Conservation (phyloP, 306 rosid species). For the Lagenaria siceraria region DNA sequence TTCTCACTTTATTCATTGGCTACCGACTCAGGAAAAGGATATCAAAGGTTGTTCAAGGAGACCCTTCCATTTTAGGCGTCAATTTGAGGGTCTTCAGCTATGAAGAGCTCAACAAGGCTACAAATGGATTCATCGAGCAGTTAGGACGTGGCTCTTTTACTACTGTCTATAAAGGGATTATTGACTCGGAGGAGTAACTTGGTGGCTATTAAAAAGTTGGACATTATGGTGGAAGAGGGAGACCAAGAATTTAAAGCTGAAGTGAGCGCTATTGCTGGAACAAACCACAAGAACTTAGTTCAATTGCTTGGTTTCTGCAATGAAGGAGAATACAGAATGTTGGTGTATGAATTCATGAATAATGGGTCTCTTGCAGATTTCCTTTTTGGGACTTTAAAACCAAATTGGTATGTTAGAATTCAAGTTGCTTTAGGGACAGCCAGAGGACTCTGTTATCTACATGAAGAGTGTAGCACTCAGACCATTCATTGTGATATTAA, state of each 20-base stretch:
- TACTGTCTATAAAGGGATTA: slow-evolving; percentile 10
- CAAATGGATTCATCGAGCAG: neutral
- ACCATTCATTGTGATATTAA: slow-evolving; percentile 39
- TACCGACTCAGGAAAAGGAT: neutral
- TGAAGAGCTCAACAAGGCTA: neutral
- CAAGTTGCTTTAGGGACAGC: slow-evolving; percentile 13
- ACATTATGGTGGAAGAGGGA: slow-evolving; percentile 16
- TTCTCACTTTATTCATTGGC: slow-evolving; percentile 5
- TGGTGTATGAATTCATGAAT: slow-evolving; percentile 18
- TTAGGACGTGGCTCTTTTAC: neutral
- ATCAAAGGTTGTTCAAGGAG: neutral
- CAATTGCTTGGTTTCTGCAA: slow-evolving; percentile 12
- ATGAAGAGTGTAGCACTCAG: slow-evolving; percentile 26
- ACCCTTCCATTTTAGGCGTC: neutral
- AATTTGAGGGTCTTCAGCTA: neutral
- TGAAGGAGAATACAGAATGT: slow-evolving; percentile 12
- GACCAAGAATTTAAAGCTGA: slow-evolving; percentile 29
- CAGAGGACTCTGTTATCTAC: slow-evolving; percentile 23
- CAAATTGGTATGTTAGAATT: slow-evolving; percentile 10
- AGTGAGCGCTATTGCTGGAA: slow-evolving; percentile 15
- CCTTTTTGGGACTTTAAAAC: slow-evolving; percentile 6
- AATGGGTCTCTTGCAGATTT: slow-evolving; percentile 12
- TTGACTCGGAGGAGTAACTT: neutral
- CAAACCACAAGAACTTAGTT: slow-evolving; percentile 21
- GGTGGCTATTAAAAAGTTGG: slow-evolving; percentile 33